Base-by-base conservation (phyloP, 2,329 filamentous ascomycete genomes). In the Talaromyces atroroseus region DNA sequence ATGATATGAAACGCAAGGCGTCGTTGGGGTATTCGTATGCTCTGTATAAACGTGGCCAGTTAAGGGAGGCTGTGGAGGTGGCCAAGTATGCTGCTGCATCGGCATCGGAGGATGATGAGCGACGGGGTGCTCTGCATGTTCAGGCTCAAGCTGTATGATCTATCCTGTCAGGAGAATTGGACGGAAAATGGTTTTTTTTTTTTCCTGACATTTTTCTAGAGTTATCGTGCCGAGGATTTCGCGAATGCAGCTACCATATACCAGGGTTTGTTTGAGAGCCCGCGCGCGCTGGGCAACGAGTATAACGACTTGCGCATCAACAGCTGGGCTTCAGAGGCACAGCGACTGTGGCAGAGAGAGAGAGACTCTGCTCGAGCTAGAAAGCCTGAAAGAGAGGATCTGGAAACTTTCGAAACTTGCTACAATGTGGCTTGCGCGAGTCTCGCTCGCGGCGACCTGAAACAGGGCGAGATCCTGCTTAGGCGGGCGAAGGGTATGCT, bases 351-450 rank as follows among this genome's bases (percentile, higher is more conserved):
- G 83, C 73, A 77, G 44, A 80, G 80, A 44, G 73, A 78, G 56
- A 74, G 78, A 24, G 72, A 80, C 57, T 66, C 78, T 36, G 77
- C 78, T 38, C 72, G 75, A 58, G 80, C 78, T 67, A 80, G 78
- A 66, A 79, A 79, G 64, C 77, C 80, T 5, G 76, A 72, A 20
- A 74, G 81, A 62, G 82, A 84, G 63, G 83, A 85, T 64, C 65
- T 86, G 54, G 82, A 86, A 58, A 78, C 80, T 0, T 86, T 86
- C 59, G 84, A 87, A 67, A 86, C 81, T 3, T 79, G 82, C 2
- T 87, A 83, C 69, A 86, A 87, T 68, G 80, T 82, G 8, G 84
- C 83, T 36, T 86, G 84, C 66, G 76, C 79, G 56, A 82, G 81
- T 64, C 82, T 87, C 65, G 82, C 82, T 40, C 77, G 81, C 62